Conservation (phyloP, 331 rosid species). For the Acacia concinna region DNA sequence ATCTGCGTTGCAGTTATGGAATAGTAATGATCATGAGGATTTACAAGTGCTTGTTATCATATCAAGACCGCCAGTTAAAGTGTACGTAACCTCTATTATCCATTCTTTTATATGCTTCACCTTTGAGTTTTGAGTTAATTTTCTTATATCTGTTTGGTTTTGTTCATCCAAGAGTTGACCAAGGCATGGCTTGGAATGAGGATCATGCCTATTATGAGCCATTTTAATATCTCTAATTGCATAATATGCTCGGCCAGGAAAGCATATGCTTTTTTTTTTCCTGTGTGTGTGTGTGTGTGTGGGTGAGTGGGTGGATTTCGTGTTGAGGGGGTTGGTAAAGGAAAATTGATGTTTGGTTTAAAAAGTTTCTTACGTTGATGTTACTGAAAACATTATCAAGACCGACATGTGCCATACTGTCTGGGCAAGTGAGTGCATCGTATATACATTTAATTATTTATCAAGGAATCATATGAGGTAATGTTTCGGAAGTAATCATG, state of each 20-base stretch:
- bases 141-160: neutral
- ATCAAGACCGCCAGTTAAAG: conserved; percentile 89
- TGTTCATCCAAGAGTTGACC: neutral
- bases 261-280: no score
- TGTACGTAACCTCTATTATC: conserved; percentile 54
- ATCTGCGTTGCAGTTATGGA: conserved; percentile 63
- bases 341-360: conserved; percentile 3
- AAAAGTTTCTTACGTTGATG: neutral
- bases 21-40: conserved; percentile 75
- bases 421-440: neutral
- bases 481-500: no score
- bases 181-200: neutral
- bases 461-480: neutral
- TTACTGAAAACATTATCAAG: neutral
- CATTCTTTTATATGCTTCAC: conserved; percentile 27
- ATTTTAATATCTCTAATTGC: neutral
- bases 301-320: no score
- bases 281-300: no score
- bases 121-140: neutral
- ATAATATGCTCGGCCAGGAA: no score
- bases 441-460: neutral
- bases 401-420: neutral
- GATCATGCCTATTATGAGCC: neutral
- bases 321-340: neutral
- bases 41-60: conserved; percentile 73